Conservation (phyloP, 371 early-diverging fungal species). For the Mortierella sp. region DNA sequence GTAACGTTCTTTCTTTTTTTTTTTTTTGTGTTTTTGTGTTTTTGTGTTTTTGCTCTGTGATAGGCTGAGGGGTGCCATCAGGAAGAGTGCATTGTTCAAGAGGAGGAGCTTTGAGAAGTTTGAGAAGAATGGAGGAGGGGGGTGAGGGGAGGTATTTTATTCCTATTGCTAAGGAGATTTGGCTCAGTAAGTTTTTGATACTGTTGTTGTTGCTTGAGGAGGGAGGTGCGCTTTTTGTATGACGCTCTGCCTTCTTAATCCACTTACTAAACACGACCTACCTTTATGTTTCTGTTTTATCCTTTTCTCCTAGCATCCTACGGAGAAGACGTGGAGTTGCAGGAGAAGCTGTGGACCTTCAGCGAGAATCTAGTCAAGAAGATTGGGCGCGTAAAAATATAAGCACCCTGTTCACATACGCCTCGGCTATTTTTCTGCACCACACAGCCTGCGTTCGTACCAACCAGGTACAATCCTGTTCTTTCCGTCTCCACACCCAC, state of each 20-base stretch:
- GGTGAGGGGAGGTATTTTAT: slow-evolving; percentile 40
- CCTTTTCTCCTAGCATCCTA: slow-evolving; percentile 56
- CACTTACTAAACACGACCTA: not conserved
- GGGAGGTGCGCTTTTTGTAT: slow-evolving; percentile 27
- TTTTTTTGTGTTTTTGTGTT: no score
- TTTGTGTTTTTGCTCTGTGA: no score
- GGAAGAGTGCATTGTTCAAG: no score
- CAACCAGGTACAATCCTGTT: not conserved
- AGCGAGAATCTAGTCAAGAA: slow-evolving; percentile 38
- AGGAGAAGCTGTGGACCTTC: slow-evolving; percentile 21
- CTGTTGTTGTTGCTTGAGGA: slow-evolving; percentile 16
- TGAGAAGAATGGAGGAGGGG: slow-evolving; percentile 17
- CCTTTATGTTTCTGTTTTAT: not conserved
- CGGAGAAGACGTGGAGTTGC: slow-evolving; percentile 16
- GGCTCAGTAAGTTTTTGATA: slow-evolving; percentile 45
- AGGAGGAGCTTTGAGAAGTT: no score
- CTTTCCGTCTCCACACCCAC: not conserved
- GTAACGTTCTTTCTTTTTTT: slow-evolving; percentile 35
- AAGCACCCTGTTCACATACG: not conserved
- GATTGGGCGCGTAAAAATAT: slow-evolving; percentile 30
- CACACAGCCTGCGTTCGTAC: not conserved
- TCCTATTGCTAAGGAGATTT: slow-evolving; percentile 32
- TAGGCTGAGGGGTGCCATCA: no score
- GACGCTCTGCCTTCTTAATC: slow-evolving; percentile 50
- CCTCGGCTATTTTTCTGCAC: not conserved